These are phyloP conservation scores for Calocybe gangraenosa DNA, from an alignment of 768 basidiomycete species.

Conservation along the genomic window DNA sequence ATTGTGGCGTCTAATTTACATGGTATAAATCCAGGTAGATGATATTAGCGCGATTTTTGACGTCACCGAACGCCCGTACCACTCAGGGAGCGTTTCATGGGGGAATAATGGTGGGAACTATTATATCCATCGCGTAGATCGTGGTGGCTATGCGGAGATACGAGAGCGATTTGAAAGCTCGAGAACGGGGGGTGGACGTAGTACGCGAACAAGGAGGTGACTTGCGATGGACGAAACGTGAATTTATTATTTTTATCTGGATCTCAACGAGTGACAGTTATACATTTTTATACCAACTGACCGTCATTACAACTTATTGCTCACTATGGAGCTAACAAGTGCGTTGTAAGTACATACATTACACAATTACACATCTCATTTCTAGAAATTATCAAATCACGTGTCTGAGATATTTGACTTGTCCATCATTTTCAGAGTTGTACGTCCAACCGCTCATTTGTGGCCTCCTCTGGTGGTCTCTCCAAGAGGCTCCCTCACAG, in stretches of 20 bases:
- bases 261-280: no score
- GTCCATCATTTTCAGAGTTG: constrained; percentile 10
- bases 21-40: constrained; percentile 43
- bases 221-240: neutral
- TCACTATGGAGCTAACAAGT: neutral
- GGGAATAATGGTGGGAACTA: constrained; percentile 66
- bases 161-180: constrained; percentile 53
- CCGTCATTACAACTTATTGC: no score
- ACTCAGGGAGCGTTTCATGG: constrained; percentile 80
- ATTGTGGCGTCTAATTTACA: no score
- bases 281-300: no score
- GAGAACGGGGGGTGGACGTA: constrained; percentile 26
- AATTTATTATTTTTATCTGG: no score
- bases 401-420: no score
- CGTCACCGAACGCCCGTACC: constrained; percentile 62
- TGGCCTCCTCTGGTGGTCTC: constrained; percentile 7
- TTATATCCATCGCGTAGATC: constrained; percentile 75
- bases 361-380: no score
- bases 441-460: constrained; percentile 3
- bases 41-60: constrained; percentile 83
- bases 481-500: constrained; percentile 6
- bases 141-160: constrained; percentile 62
- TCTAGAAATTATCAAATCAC: no score
- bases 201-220: constrained; percentile 27
- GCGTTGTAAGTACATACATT: neutral